Base-by-base conservation (phyloP, 192 early-diverging fungal species). In the Coemansia sp. region DNA sequence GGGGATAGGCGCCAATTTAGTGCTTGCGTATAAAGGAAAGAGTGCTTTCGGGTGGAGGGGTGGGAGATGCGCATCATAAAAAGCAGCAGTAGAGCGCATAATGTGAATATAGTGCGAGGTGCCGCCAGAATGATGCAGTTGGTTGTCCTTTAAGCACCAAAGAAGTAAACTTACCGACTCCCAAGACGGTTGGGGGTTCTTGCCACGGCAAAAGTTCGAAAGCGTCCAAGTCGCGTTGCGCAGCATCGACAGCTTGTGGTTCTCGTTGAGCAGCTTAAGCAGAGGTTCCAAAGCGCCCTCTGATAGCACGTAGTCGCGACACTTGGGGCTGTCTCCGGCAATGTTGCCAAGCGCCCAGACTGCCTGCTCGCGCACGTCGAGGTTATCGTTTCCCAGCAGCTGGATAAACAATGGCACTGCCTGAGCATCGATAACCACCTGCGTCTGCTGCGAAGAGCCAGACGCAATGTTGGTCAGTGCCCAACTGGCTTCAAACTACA, bases 311-410 rank as follows among this genome's bases (percentile, higher is more conserved):
- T 83, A 90, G 74, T 98, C 94, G 56, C 97, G 87, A 82, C 93
- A 97, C 27, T 75, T 69, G 49, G 94, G 91, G 65, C 85, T 89
- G 85, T 98, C 97, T 27, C 97, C 97, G 49, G 97, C 97, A 89
- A 98, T 98, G 83, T 98, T 98, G 59, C 97, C 97, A 52, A 98
- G 85, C 34, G 97, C 97, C 97, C 97, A 98, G 60, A 98, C 97
- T 49, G 94, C 95, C 86, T 97, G 95, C 82, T 98, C 97, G 62
- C 88, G 88, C 31, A 98, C 95, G 80, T 98, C 97, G 21, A 86
- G 81, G 56, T 85, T 87, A 48, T 85, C 84, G 60, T 89, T 92
- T 74, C 87, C 83, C 56, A 98, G 85, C 34, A 98, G 85, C 81
- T 91, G 84, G 52, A 97, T 88, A 71, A 98, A 98, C 38, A 89